Conservation (phyloP, 78 protist genomes). For the Anaeramoeba flamelloides region DNA sequence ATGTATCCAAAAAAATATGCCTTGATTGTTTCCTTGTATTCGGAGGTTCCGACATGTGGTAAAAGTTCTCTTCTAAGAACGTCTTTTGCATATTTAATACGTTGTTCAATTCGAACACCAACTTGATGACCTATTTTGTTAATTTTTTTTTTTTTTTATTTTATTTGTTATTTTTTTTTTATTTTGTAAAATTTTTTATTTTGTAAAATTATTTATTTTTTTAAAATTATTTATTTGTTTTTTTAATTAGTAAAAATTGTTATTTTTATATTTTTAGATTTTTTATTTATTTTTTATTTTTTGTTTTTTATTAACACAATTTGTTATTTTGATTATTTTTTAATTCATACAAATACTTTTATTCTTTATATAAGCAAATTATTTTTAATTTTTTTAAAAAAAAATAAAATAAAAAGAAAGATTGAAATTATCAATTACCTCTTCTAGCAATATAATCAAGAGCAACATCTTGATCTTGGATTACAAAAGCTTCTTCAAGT, state of each 20-base stretch:
- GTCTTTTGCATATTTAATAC: slow-evolving; percentile 45
- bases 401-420: no score
- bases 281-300: no score
- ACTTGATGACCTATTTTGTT: not conserved
- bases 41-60: slow-evolving; percentile 80
- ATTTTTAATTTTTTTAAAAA: no score
- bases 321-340: no score
- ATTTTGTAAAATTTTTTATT: not conserved
- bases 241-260: no score
- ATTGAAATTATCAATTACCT: no score
- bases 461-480: slow-evolving; percentile 56
- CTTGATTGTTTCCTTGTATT: slow-evolving; percentile 63
- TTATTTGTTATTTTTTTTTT: slow-evolving; percentile 1
- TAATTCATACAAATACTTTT: no score
- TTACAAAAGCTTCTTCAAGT: slow-evolving; percentile 62
- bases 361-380: no score
- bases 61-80: slow-evolving; percentile 65
- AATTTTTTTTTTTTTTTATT: slow-evolving; percentile 11
- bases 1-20: slow-evolving; percentile 90
- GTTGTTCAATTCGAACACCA: slow-evolving; percentile 12
- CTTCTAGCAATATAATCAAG: slow-evolving; percentile 79
- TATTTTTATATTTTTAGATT: no score
- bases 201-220: not conserved
- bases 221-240: no score
- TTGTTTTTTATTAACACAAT: no score